Evolutionary conservation across 2,329 filamentous ascomycete genomes (phyloP), one percentile per base, ranked within the genome.

Genomic region (Ophiostoma perfectum): DNA sequence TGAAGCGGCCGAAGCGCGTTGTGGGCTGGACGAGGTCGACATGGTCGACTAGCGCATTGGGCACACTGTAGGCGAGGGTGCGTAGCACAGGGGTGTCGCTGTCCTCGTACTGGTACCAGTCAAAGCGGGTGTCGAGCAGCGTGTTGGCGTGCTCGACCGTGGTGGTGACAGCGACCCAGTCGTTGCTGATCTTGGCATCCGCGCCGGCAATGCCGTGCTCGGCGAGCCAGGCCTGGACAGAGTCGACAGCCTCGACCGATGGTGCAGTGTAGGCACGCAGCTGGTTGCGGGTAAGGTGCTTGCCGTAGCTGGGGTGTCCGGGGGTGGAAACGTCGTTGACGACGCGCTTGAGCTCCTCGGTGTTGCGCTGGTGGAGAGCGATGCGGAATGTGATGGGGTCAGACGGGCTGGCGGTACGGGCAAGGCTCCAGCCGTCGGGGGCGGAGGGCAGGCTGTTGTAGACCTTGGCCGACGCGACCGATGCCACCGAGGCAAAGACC

Each of bases 1-100:
- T 76, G 36, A 84, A 79, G 68, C 81, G 78, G 18, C 84, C 84
- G 69, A 90, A 90, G 52, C 84, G 81, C 4, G 85, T 90, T 0
- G 87, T 90, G 0, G 88, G 88, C 75, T 89, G 86, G 65, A 90
- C 85, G 74, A 89, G 81, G 69, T 85, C 83, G 69, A 90, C 81
- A 72, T 86, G 80, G 60, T 78, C 73, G 66, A 81, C 80, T 7
- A 90, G 76, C 0, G 81, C 76, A 66, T 79, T 79, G 0, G 88
- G 89, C 0, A 90, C 81, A 0, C 86, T 89, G 76, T 90, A 91
- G 64, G 81, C 78, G 16, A 81, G 74, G 4, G 79, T 80, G 49
- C 88, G 82, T 52, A 89, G 80, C 72, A 80, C 82, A 52, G 78
- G 77, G 9, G 76, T 73, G 12, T 78, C 74, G 27, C 76, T 78